Evolutionary conservation across 768 basidiomycete genomes (phyloP).

Genomic region (Agrocybe chaxingu): DNA sequence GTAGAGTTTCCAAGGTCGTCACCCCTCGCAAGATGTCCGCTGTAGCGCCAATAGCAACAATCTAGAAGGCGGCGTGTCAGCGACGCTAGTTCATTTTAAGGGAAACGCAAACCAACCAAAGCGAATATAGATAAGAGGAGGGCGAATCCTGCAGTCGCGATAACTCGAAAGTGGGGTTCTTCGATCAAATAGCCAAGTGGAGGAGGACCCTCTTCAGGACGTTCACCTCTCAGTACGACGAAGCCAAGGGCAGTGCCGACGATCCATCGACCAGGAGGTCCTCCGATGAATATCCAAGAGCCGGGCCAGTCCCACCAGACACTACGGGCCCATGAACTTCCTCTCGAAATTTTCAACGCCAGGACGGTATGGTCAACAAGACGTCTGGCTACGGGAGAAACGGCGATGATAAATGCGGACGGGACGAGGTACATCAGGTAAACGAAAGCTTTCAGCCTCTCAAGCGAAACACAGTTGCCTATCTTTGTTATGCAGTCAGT

Average conservation of each 20-base stretch:
- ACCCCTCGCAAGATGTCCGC: constrained; percentile 26
- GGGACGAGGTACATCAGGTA: constrained; percentile 29
- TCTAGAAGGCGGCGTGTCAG: constrained; percentile 15
- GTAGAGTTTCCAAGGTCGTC: constrained; percentile 31
- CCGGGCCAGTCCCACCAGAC: constrained; percentile 43
- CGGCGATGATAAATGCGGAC: constrained; percentile 22
- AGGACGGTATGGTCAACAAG: constrained; percentile 25
- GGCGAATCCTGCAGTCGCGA: constrained; percentile 21
- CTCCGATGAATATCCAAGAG: constrained; percentile 42
- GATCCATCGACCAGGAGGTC: constrained; percentile 39
- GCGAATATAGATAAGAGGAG: constrained; percentile 32
- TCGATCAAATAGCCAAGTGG: constrained; percentile 28
- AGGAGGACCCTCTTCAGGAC: constrained; percentile 3
- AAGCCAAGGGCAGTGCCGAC: constrained; percentile 36
- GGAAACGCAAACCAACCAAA: constrained; percentile 24
- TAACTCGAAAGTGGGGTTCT: constrained; percentile 32
- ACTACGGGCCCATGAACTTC: constrained; percentile 23
- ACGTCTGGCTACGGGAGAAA: constrained; percentile 24
- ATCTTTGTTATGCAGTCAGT: constrained; percentile 19
- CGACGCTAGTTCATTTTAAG: background rate
- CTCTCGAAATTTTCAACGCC: constrained; percentile 26
- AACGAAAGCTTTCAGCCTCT: constrained; percentile 35
- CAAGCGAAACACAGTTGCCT: constrained; percentile 39
- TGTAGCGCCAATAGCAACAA: constrained; percentile 24
- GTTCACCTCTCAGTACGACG: constrained; percentile 20